Base-by-base conservation (phyloP, 805 yeast species). In the Yarrowia sp. region DNA sequence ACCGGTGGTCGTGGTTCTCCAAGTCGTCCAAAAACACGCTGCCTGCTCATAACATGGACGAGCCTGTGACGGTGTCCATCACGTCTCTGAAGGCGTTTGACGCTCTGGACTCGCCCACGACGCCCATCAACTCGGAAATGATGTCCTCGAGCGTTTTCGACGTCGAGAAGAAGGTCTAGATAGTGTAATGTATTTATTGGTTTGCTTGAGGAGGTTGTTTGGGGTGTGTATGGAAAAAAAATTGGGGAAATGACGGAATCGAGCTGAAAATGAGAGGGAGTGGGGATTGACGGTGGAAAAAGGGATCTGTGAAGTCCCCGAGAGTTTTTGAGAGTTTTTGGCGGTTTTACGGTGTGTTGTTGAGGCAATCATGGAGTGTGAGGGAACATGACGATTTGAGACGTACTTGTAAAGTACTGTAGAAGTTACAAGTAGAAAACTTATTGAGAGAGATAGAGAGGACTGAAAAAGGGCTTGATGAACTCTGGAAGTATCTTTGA, bases 101-200 rank as follows among this genome's bases (percentile, higher is more conserved):
- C 15, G 46, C 19, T 7, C 40, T 58, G 50, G 64, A 58, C 14
- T 43, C 64, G 38, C 64, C 64, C 33, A 58, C 64, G 0, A 42
- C 64, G 13, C 49, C 64, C 19, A 39, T 58, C 6, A 17, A 55
- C 20, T 4, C 24, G 3, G 64, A 33, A 17, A 58, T 58, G 30
- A 42, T 58, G 64, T 33, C 38, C 30, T 24, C 30, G 3, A 58
- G 43, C 14, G 3, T 43, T 14, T 17, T 20, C 14, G 64, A 58
- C 19, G 42, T 58, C 2, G 64, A 42, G 24, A 58, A 58, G 12
- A 58, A 58, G 64, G 64, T 58, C 7, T 58, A 36, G 13, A 24
- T 4, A 14, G 33, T 30, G 9, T n/a, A 7, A 20, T 47, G 13
- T 33, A 30, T 50, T 50, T 17, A 20, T 50, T 50, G 20, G 33